phyloP scores from a whole-genome alignment of 1,284 basidiomycete genomes.

The Cutaneotrichosporon cavernicola region DNA sequence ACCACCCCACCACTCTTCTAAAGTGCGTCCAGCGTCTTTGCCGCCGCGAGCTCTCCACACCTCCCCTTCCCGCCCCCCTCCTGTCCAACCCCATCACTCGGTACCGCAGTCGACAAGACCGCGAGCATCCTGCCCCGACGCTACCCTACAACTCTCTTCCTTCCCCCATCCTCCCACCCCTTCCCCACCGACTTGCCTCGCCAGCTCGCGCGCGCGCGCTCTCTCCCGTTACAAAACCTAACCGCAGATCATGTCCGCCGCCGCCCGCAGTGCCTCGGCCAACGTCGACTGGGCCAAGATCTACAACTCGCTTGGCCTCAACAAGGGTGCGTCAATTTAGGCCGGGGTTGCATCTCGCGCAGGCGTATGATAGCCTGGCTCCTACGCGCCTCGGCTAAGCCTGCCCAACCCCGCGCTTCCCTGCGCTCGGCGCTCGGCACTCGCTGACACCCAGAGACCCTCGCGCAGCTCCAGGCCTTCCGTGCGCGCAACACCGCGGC shows the following conservation, averaged over 20 bases:
- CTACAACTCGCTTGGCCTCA: conserved; percentile 83
- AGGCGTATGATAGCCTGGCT: not conserved
- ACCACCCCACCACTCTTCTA: conserved; percentile 8
- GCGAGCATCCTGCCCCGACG: not conserved
- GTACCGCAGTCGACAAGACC: not conserved
- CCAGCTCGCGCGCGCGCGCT: conserved; percentile 7
- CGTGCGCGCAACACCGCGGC: conserved; percentile 92
- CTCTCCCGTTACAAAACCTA: not conserved
- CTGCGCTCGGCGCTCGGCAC: not conserved
- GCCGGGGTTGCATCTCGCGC: not conserved
- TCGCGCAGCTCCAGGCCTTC: conserved; percentile 87
- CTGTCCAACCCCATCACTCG: not conserved
- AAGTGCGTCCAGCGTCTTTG: not conserved
- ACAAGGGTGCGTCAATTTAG: conserved; percentile 65
- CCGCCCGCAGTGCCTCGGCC: conserved; percentile 24
- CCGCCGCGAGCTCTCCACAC: not conserved
- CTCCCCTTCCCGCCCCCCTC: not conserved
- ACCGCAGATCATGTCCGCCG: conserved; percentile 24
- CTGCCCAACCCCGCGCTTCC: not conserved
- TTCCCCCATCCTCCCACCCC: not conserved
- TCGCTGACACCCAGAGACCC: conserved; percentile 65
- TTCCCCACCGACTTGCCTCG: not conserved
- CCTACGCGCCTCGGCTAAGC: not conserved
- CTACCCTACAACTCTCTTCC: not conserved
- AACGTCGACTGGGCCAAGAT: conserved; percentile 78